Percentiles rank a stretch among this genome's conserved stretches.
These are phyloP conservation scores for Escovopsis sp. DNA, from an alignment of 2,329 filamentous ascomycete genomes.

Conservation along the genomic window DNA sequence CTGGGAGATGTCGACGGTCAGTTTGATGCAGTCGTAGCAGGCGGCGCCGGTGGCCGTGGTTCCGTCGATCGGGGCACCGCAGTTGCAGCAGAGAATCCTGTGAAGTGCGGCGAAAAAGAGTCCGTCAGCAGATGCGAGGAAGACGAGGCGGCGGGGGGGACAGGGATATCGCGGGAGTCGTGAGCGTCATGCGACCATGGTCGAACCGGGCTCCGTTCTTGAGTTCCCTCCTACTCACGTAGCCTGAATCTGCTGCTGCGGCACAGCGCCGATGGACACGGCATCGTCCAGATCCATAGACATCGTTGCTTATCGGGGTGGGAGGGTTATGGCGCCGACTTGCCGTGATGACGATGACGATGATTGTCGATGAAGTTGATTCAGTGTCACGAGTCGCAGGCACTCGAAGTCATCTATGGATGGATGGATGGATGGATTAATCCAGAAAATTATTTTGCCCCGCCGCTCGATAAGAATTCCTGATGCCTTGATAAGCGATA, in stretches of 20 bases:
- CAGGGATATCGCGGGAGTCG: neutral
- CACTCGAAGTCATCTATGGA: too few relatives aligned
- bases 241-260: conserved; percentile 21
- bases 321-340: neutral
- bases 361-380: conserved; percentile 6
- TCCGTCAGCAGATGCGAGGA: neutral
- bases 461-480: conserved; percentile 27
- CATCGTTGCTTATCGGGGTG: conserved; percentile 11
- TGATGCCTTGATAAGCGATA: conserved; percentile 1
- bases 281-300: conserved; percentile 31
- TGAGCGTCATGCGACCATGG: neutral
- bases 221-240: conserved; percentile 20
- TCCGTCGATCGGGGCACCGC: conserved; percentile 88
- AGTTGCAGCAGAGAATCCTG: conserved; percentile 89
- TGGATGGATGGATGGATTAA: too few relatives aligned
- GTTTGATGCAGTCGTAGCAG: conserved; percentile 91
- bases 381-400: conserved; percentile 1
- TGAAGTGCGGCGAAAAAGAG: conserved; percentile 6
- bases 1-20: conserved; percentile 82
- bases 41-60: conserved; percentile 73
- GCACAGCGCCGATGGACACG: conserved; percentile 21
- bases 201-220: too few relatives aligned
- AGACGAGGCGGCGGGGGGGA: neutral
- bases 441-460: conserved; percentile 20
- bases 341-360: conserved; percentile 6